Base-by-base conservation (phyloP, 1,284 basidiomycete species). In the Athelia psychrophila region DNA sequence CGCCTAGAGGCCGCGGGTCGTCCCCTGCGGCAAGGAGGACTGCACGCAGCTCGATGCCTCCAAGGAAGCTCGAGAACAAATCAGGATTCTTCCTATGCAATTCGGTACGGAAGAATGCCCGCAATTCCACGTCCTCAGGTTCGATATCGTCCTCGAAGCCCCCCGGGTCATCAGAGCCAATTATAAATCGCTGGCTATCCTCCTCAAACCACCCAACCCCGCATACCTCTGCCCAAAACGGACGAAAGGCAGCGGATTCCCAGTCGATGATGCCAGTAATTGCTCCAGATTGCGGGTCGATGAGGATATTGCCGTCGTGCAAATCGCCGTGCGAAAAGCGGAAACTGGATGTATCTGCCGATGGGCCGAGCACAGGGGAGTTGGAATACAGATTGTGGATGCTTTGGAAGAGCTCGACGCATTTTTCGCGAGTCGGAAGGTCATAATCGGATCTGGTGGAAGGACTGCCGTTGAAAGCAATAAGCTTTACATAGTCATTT, bases 251-350 rank as follows among this genome's bases (percentile, higher is more conserved):
- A 42, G 38, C 38, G 6, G n/a, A 42, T 42, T 42, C 38, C 38
- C 38, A 42, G n/a, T 42, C 38, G n/a, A 42, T 42, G 38, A 42
- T 42, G n/a, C 38, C 38, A 42, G 38, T 42, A 42, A 42, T 42
- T 22, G 16, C 20, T 42, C 38, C 38, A 18, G 38, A 18, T 6
- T 22, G 16, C 38, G 38, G 38, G 20, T 42, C 38, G 38, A 42
- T 42, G 38, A 42, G 38, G 38, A 42, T 42, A 22, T 42, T 42
- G n/a, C 38, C n/a, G 20, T 42, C n/a, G n/a, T 42, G 38, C 20
- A 42, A 42, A 22, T 42, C 38, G 16, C 38, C 38, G 20, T 42
- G 38, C 16, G n/a, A 42, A 22, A 42, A 42, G 20, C n/a, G 38
- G n/a, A 42, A 42, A 6, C 9, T 42, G 20, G 20, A 42, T n/a